A percentile compares a stretch with the other conserved stretches of the same genome.
Conservation (phyloP, 306 rosid genomes). For the Rosa rugosa region DNA sequence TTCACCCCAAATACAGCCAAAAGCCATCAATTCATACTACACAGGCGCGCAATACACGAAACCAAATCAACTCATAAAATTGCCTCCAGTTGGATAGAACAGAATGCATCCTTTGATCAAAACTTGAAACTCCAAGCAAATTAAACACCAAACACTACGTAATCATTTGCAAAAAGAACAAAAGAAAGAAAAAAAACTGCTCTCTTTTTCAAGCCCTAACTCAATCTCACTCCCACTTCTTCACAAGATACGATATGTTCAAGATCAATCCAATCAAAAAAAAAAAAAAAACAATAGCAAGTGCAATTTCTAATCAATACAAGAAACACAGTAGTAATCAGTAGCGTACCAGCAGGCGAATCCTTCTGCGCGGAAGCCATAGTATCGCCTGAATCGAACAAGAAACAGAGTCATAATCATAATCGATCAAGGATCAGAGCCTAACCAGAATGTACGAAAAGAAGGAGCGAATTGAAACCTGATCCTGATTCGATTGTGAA, state of each 20-base stretch:
- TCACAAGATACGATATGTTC: not conserved
- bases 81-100: not conserved
- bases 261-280: conserved; percentile 16
- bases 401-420: conserved; percentile 4
- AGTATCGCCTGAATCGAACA: conserved; percentile 38
- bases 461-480: conserved; percentile 19
- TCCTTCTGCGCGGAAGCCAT: conserved; percentile 79
- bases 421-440: not conserved
- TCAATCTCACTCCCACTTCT: not conserved
- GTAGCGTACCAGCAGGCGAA: conserved; percentile 56
- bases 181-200: not conserved
- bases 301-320: not conserved
- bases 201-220: not conserved
- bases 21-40: not conserved
- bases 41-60: not conserved
- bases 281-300: not conserved
- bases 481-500: conserved; percentile 13
- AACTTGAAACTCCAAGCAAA: not conserved
- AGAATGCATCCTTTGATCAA: not conserved
- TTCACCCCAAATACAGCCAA: not conserved
- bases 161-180: not conserved
- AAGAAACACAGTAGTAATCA: not conserved
- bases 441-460: not conserved
- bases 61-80: not conserved
- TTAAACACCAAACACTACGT: not conserved